Percentiles rank a stretch among this genome's conserved stretches.
phyloP scores from a whole-genome alignment of 768 basidiomycete species.

The Lactarius tabidus region DNA sequence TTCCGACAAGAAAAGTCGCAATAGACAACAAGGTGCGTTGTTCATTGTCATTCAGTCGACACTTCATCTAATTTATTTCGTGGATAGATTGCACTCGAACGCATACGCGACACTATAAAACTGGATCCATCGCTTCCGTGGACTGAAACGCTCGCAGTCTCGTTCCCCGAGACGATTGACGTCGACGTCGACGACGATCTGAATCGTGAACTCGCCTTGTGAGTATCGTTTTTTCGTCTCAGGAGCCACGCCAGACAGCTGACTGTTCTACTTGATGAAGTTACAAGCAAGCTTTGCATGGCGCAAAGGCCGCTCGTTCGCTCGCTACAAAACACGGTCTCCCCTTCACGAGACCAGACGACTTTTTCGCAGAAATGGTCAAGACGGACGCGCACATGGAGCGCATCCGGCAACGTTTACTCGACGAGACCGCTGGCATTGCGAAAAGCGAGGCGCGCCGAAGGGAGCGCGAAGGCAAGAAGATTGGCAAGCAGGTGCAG shows the following conservation, averaged over 20 bases:
- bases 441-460: conserved; percentile 91
- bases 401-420: conserved; percentile 81
- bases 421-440: conserved; percentile 85
- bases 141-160: conserved; percentile 76
- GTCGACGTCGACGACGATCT: conserved; percentile 85
- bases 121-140: conserved; percentile 72
- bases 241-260: background rate
- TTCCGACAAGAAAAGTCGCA: conserved; percentile 79
- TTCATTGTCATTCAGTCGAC: background rate
- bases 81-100: conserved; percentile 65
- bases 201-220: conserved; percentile 95
- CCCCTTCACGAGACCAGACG: conserved; percentile 85
- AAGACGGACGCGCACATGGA: conserved; percentile 98
- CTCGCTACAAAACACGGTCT: conserved; percentile 77
- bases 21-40: conserved; percentile 72
- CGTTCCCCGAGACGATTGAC: conserved; percentile 68
- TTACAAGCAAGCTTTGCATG: conserved; percentile 91
- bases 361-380: conserved; percentile 99
- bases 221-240: conserved; percentile 32
- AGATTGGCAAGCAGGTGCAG: conserved; percentile 98
- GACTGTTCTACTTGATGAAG: conserved; percentile 39
- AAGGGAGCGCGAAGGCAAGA: conserved; percentile 91
- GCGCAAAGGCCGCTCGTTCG: conserved; percentile 67
- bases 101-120: conserved; percentile 74
- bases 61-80: conserved; percentile 2